These are phyloP conservation scores for Colletotrichum zoysiae DNA, from an alignment of 2,329 filamentous ascomycete genomes.

Conservation along the genomic window DNA sequence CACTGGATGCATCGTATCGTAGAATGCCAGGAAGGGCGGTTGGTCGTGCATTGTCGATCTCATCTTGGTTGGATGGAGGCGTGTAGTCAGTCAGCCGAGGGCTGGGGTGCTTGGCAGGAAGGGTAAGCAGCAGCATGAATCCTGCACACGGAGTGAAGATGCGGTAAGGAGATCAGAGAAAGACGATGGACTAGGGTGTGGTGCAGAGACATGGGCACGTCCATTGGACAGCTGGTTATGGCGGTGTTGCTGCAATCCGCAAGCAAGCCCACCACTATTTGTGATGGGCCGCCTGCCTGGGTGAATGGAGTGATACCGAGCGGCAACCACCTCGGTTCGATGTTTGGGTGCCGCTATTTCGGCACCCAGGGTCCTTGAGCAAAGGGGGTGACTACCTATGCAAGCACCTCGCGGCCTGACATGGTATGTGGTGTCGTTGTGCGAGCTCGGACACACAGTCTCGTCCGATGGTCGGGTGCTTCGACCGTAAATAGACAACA, in stretches of 20 bases:
- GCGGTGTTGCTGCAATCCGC: background rate
- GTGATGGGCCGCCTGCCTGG: background rate
- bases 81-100: slow-evolving; percentile 4
- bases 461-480: background rate
- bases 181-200: slow-evolving; percentile 28
- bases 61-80: slow-evolving; percentile 31
- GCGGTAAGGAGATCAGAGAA: slow-evolving; percentile 40
- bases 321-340: background rate
- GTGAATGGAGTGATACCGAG: background rate
- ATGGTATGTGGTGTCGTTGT: background rate
- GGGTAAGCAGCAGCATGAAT: slow-evolving; percentile 32
- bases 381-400: background rate
- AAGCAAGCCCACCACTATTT: background rate
- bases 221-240: background rate
- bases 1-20: slow-evolving; percentile 3
- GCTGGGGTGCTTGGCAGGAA: slow-evolving; percentile 32
- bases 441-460: background rate
- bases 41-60: slow-evolving; percentile 37
- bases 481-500: slow-evolving; percentile 4
- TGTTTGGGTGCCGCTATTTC: background rate
- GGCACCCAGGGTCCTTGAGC: slow-evolving; percentile 5
- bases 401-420: background rate
- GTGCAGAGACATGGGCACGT: background rate
- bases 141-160: slow-evolving; percentile 38
- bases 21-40: slow-evolving; percentile 2